Percentiles rank a stretch among this genome's conserved stretches.
These are phyloP conservation scores for Saccharata proteae DNA, from an alignment of 2,329 filamentous ascomycete genomes.

Conservation along the genomic window DNA sequence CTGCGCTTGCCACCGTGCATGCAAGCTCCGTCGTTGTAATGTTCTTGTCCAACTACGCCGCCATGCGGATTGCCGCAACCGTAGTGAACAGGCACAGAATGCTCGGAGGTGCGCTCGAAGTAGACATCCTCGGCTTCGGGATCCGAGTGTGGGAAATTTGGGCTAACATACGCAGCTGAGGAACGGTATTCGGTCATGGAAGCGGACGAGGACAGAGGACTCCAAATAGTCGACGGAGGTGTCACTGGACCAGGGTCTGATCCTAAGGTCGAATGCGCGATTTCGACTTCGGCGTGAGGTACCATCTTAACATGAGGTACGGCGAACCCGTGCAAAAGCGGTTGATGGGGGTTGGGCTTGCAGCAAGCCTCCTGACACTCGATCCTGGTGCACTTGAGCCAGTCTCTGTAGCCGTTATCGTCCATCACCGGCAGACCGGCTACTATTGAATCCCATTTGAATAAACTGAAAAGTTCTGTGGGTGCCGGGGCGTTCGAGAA, in stretches of 20 bases:
- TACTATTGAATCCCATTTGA: constrained; percentile 17
- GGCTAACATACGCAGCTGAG: too few relatives aligned
- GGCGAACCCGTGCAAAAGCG: too few relatives aligned
- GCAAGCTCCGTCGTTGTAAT: too few relatives aligned
- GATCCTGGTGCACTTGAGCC: constrained; percentile 4
- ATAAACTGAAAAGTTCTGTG: constrained; percentile 7
- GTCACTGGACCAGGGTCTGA: neutral
- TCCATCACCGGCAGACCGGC: constrained; percentile 3
- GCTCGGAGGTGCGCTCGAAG: constrained; percentile 3
- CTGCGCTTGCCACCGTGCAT: too few relatives aligned
- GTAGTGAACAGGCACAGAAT: constrained; percentile 4
- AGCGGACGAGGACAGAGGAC: neutral
- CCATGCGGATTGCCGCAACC: too few relatives aligned
- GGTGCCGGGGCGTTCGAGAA: constrained; percentile 14
- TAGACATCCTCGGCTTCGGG: constrained; percentile 4
- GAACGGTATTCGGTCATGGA: neutral
- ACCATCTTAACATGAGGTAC: too few relatives aligned
- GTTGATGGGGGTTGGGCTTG: constrained; percentile 9
- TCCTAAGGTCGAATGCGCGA: neutral
- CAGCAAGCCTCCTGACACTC: constrained; percentile 7
- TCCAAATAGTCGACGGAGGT: neutral
- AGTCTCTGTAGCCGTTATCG: constrained; percentile 5
- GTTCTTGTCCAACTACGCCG: too few relatives aligned
- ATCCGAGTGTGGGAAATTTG: too few relatives aligned
- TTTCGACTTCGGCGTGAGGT: neutral